Conservation (phyloP, 768 basidiomycete species). For the Lactifluus volemus region DNA sequence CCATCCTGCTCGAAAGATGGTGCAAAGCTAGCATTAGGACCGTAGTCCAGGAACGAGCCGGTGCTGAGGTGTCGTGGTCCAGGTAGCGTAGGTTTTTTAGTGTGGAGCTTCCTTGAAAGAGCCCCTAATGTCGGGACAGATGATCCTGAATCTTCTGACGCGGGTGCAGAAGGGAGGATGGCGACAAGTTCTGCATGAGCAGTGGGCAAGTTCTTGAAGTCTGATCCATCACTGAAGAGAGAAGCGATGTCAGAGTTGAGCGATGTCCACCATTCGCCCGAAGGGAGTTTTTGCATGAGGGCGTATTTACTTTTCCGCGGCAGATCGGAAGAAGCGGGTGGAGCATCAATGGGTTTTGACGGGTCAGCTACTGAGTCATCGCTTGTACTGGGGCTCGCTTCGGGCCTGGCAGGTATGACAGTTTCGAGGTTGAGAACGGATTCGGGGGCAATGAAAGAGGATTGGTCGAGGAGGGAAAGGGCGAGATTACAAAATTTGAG, state of each 20-base stretch:
- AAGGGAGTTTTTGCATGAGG: constrained; percentile 70
- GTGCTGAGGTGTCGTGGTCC: constrained; percentile 48
- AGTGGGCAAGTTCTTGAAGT: constrained; percentile 44
- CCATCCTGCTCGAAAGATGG: constrained; percentile 73
- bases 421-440: constrained; percentile 39
- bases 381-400: constrained; percentile 10
- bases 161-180: constrained; percentile 55
- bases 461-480: constrained; percentile 60
- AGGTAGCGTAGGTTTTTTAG: constrained; percentile 34
- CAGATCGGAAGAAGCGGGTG: constrained; percentile 20
- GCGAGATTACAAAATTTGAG: constrained; percentile 69
- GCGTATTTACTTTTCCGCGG: constrained; percentile 49
- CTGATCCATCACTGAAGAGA: constrained; percentile 28
- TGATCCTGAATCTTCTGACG: constrained; percentile 20
- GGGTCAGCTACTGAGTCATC: constrained; percentile 23
- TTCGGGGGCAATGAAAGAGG: constrained; percentile 42
- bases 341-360: constrained; percentile 25
- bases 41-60: constrained; percentile 73
- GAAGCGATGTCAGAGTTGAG: constrained; percentile 39
- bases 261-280: constrained; percentile 74
- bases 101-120: constrained; percentile 39
- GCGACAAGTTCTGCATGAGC: constrained; percentile 71
- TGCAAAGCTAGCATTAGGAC: constrained; percentile 65
- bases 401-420: constrained; percentile 29
- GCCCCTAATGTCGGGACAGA: constrained; percentile 44